A percentile compares a stretch with the other conserved stretches of the same genome.
Conservation (phyloP, 1,139 yeast species). For the Pichia sp. region DNA sequence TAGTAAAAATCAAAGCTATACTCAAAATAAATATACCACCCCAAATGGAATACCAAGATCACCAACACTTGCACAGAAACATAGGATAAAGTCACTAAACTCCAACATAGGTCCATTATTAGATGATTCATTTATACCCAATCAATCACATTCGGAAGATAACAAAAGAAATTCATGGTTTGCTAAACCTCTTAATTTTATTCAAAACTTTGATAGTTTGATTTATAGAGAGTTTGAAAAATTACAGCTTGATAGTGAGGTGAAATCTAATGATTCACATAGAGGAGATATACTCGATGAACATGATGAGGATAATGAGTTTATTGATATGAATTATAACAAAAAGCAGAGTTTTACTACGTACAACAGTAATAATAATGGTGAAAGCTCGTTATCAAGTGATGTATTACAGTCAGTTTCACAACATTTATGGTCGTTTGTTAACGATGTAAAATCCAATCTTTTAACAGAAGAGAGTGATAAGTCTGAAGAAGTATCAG, state of each 20-base stretch:
- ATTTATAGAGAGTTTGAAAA: constrained; percentile 61
- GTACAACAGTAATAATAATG: too few relatives aligned
- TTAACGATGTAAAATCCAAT: constrained; percentile 28
- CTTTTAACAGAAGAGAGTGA: constrained; percentile 15
- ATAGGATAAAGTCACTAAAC: constrained; percentile 11
- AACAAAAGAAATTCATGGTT: constrained; percentile 31
- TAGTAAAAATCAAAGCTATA: constrained; percentile 21
- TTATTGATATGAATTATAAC: constrained; percentile 1
- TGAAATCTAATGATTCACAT: constrained; percentile 11
- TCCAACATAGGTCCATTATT: constrained; percentile 20
- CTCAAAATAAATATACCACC: constrained; percentile 1
- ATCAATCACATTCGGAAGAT: constrained; percentile 1
- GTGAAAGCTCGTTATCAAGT: constrained; percentile 8
- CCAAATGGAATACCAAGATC: constrained; percentile 18
- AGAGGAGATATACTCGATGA: not conserved
- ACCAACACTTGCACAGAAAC: constrained; percentile 16
- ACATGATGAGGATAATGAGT: not conserved
- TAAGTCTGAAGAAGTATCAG: not conserved
- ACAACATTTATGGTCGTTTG: constrained; percentile 28
- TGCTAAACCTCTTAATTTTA: constrained; percentile 50
- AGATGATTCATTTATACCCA: constrained; percentile 12
- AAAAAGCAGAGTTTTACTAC: too few relatives aligned
- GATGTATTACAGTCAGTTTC: constrained; percentile 28
- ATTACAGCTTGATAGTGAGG: constrained; percentile 32
- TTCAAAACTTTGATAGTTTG: constrained; percentile 63